Evolutionary conservation across 768 basidiomycete genomes (phyloP).

Genomic region (Serpula lacrymans): DNA sequence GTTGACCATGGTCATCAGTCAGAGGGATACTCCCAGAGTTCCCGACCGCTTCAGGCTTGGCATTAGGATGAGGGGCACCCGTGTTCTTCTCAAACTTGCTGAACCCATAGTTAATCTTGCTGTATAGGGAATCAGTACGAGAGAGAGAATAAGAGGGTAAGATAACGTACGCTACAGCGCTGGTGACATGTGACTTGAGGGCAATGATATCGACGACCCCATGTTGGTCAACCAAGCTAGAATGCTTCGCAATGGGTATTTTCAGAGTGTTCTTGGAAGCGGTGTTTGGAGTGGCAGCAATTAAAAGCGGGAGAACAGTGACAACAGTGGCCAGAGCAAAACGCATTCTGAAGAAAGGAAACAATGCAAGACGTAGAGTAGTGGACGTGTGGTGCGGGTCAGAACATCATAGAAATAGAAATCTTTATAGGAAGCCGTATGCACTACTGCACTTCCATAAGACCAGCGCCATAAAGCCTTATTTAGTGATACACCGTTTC

Average conservation of each 20-base stretch:
- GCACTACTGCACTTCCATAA: too few relatives aligned
- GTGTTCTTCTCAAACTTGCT: neutral
- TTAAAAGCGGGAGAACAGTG: neutral
- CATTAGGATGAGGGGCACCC: neutral
- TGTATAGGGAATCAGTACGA: neutral
- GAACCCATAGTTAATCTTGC: neutral
- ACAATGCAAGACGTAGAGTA: too few relatives aligned
- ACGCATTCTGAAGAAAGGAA: neutral
- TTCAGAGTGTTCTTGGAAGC: neutral
- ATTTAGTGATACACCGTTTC: too few relatives aligned
- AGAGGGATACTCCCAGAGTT: constrained; percentile 23
- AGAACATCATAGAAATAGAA: too few relatives aligned
- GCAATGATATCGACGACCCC: neutral
- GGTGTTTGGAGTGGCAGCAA: neutral
- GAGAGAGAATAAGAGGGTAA: neutral
- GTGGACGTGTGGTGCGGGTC: too few relatives aligned
- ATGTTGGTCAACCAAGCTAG: neutral
- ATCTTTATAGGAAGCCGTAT: too few relatives aligned
- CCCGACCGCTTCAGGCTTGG: constrained; percentile 13
- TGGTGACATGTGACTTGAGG: neutral
- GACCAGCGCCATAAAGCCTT: too few relatives aligned
- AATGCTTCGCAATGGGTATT: neutral
- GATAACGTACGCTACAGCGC: neutral
- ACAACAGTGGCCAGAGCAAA: neutral
- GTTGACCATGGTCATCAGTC: constrained; percentile 24